phyloP scores from a whole-genome alignment of 495 filamentous ascomycete species.

The Hyaloscypha finlandica region DNA sequence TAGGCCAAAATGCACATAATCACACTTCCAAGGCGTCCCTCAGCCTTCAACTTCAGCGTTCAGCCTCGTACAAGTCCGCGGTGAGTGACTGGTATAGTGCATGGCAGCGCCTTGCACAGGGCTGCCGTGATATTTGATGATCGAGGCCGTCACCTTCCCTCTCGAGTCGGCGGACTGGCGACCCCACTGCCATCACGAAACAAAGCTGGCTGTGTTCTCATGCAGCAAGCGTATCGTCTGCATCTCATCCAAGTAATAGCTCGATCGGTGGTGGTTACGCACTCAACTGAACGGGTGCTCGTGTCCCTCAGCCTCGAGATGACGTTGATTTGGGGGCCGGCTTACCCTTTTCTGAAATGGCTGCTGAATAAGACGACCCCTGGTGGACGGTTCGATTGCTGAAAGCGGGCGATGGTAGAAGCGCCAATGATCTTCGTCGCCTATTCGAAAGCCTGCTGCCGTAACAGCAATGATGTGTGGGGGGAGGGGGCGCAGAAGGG shows the following conservation, averaged over 20 bases:
- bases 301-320: not conserved
- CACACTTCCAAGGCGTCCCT: not conserved
- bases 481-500: not conserved
- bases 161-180: too few species aligned
- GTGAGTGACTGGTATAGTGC: too few species aligned
- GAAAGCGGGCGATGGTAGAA: not conserved
- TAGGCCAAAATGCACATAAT: not conserved
- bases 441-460: too few species aligned
- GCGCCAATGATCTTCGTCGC: not conserved
- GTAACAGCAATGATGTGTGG: not conserved
- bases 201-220: not conserved
- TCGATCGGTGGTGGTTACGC: not conserved
- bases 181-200: too few species aligned
- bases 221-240: not conserved
- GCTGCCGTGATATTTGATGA: too few species aligned
- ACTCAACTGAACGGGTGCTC: not conserved
- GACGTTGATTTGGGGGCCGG: conserved; percentile 4
- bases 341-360: not conserved
- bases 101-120: too few species aligned
- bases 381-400: not conserved
- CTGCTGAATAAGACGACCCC: not conserved
- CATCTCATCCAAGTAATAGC: not conserved
- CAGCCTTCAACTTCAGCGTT: not conserved
- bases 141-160: too few species aligned
- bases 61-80: too few species aligned